phyloP scores from a whole-genome alignment of 177 flowering plant genomes.

The Tripterygium wilfordii region DNA sequence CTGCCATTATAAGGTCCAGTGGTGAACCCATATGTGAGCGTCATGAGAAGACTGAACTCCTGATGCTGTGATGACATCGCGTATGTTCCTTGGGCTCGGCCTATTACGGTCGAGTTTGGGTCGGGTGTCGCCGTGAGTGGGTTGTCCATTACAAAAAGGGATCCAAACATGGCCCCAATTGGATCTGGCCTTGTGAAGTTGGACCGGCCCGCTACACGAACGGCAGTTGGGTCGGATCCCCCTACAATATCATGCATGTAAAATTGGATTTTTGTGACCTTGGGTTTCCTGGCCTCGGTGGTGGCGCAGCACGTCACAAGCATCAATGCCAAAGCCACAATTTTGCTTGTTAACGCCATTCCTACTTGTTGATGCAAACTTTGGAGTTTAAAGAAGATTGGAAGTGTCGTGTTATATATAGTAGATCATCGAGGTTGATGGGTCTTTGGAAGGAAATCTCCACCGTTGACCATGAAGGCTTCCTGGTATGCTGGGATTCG shows the following conservation, averaged over 20 bases:
- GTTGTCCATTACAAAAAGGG: conserved; percentile 24
- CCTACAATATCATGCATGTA: conserved; percentile 29
- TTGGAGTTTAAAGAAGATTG: too few species aligned
- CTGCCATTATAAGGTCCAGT: conserved; percentile 36
- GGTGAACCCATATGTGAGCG: conserved; percentile 19
- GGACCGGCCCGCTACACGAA: conserved; percentile 21
- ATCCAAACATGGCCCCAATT: conserved; percentile 19
- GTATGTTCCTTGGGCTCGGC: conserved; percentile 41
- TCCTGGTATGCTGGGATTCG: too few species aligned
- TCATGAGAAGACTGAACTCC: conserved; percentile 24
- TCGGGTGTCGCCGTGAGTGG: conserved; percentile 29
- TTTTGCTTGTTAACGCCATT: conserved; percentile 9
- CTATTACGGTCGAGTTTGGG: conserved; percentile 25
- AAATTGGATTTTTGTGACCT: conserved; percentile 18
- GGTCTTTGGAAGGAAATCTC: too few species aligned
- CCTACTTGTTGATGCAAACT: too few species aligned
- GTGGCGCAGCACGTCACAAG: conserved; percentile 1
- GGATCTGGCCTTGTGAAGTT: conserved; percentile 12
- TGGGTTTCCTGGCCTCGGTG: conserved; percentile 14
- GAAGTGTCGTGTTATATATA: too few species aligned
- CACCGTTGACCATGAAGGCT: too few species aligned
- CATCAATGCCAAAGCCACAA: conserved; percentile 9
- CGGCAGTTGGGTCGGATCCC: conserved; percentile 21
- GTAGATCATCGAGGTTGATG: too few species aligned
- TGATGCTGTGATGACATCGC: conserved; percentile 12